Base-by-base conservation (phyloP, 345 rosid genomes). In the Mallotus nudiflorus region DNA sequence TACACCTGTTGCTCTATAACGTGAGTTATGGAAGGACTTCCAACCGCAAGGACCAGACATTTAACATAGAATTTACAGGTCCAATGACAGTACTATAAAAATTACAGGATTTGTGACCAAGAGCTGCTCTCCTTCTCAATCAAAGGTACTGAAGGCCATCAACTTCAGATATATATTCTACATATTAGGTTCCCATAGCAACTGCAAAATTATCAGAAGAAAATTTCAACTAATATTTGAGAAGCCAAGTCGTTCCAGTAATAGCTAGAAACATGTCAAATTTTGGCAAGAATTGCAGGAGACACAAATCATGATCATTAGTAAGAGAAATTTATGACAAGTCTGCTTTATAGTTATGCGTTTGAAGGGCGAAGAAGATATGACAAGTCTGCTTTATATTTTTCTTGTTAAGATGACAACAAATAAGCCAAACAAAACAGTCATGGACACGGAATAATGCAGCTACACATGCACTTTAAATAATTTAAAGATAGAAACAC, bases 131-230 rank as follows among this genome's bases (percentile, higher is more conserved):
- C 10, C 49, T 48, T 57, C 10, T 49, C 39, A 29, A 60, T 14
- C 54, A 62, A 61, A 18, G 44, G 18, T 45, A 44, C 20, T 1
- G 46, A 18, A 25, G 19, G 20, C 42, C 12, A 25, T 6, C 39
- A 22, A 19, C 20, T 31, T 19, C 20, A 22, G 73, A 57, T 16
- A n/a, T n/a, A n/a, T 27, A 16, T 64, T 59, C 29, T 27, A 7
- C 20, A 40, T 42, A 8, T 66, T 46, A 65, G 3, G 67, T 65
- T 60, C 73, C 74, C 66, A 35, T 71, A 20, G 78, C 78, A 61
- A 70, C 78, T 74, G 76, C 81, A 67, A 75, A 55, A 68, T 50
- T 48, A 9, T 40, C 6, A 27, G 20, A 19, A 11, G 13, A 14
- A 40, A 67, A 22, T 1, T 13, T 33, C 6, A 22, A 33, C n/a